A percentile compares a stretch with the other conserved stretches of the same genome.
Conservation (phyloP, 768 basidiomycete genomes). For the Russula sp. region DNA sequence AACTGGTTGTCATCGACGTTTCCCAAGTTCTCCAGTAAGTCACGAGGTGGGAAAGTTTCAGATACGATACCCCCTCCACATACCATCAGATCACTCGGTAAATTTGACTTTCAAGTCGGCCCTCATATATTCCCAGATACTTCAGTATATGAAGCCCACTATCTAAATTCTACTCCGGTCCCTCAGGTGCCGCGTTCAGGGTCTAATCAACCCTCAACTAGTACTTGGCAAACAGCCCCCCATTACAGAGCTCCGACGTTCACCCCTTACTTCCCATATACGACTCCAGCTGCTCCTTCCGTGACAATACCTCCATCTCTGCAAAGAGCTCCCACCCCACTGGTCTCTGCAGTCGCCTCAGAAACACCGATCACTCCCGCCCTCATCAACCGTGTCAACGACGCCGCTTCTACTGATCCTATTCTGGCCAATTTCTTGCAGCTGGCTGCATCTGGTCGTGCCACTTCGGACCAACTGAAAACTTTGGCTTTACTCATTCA, state of each 20-base stretch:
- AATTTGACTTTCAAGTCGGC: conserved; percentile 66
- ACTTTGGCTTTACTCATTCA: conserved; percentile 69
- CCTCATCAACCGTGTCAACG: conserved; percentile 58
- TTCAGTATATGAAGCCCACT: conserved; percentile 66
- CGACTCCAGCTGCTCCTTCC: background rate
- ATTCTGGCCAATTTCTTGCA: conserved; percentile 62
- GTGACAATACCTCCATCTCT: background rate
- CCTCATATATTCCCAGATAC: conserved; percentile 69
- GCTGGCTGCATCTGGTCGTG: conserved; percentile 54
- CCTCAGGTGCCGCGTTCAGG: conserved; percentile 25
- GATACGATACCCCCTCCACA: conserved; percentile 57
- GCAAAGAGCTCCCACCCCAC: conserved; percentile 34
- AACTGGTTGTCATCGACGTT: conserved; percentile 62
- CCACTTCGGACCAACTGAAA: conserved; percentile 58
- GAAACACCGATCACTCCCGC: conserved; percentile 48
- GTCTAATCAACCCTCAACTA: conserved; percentile 26
- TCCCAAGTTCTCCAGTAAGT: conserved; percentile 64
- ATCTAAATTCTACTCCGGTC: conserved; percentile 37
- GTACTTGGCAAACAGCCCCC: conserved; percentile 20
- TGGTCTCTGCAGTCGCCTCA: conserved; percentile 42
- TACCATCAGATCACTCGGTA: conserved; percentile 57
- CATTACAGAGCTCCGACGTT: conserved; percentile 17
- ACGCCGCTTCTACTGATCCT: conserved; percentile 60
- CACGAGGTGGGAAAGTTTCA: conserved; percentile 51
- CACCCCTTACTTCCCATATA: conserved; percentile 5